Conservation (phyloP, 306 rosid genomes). For the Abrus pulchellus region DNA sequence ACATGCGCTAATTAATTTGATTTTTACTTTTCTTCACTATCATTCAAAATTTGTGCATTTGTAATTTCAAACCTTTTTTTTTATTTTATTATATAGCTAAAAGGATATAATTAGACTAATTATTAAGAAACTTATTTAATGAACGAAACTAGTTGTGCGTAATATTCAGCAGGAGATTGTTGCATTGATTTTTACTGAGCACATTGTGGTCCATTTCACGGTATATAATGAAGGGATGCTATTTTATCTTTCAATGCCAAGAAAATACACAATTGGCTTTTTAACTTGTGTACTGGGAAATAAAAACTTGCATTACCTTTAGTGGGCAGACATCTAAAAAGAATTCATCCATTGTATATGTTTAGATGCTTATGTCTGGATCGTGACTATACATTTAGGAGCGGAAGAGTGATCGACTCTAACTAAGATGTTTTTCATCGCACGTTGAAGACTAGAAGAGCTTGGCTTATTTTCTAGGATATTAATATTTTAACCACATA, state of each 20-base stretch:
- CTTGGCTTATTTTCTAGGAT: neutral
- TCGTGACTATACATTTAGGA: constrained; percentile 2
- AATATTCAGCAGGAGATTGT: constrained; percentile 7
- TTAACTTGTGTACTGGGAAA: neutral
- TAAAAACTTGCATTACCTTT: neutral
- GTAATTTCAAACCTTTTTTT: neutral
- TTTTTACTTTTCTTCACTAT: neutral
- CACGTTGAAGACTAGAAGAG: neutral
- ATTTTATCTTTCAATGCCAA: constrained; percentile 17
- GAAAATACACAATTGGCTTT: constrained; percentile 28
- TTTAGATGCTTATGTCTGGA: neutral
- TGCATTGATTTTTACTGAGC: constrained; percentile 32
- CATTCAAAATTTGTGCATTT: constrained; percentile 16
- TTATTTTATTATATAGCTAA: neutral
- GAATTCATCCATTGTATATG: neutral
- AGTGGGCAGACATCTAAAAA: constrained; percentile 21
- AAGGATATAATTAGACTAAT: neutral
- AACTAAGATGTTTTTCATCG: neutral
- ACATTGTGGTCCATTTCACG: constrained; percentile 32
- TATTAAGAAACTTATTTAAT: neutral
- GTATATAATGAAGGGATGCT: constrained; percentile 22
- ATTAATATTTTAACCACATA: constrained; percentile 7
- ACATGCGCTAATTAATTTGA: neutral
- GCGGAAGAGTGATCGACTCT: neutral
- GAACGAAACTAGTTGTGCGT: neutral